A percentile compares a stretch with the other conserved stretches of the same genome.
Evolutionary conservation across 306 rosid genomes (phyloP).

Genomic region (Hippophae gyantsensis): DNA sequence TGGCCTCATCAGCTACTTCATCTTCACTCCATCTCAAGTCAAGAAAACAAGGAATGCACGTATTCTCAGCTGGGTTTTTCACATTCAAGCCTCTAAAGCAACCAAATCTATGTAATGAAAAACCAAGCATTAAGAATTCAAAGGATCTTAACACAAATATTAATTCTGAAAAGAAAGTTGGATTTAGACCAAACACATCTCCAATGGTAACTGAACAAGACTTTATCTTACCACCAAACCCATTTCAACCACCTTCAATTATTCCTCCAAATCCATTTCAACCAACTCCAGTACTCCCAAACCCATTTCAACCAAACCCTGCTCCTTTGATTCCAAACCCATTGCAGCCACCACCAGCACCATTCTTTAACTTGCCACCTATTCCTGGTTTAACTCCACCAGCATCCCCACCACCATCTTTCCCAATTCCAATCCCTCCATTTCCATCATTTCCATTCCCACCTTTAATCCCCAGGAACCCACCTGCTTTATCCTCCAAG

Average conservation of each 20-base stretch:
- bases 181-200: background rate
- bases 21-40: conserved; percentile 43
- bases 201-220: too few relatives aligned
- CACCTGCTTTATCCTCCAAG: too few relatives aligned
- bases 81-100: conserved; percentile 61
- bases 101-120: conserved; percentile 50
- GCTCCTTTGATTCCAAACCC: conserved; percentile 51
- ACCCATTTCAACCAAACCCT: conserved; percentile 55
- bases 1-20: conserved; percentile 46
- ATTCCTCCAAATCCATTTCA: conserved; percentile 41
- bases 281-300: conserved; percentile 47
- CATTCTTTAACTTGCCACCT: conserved; percentile 42
- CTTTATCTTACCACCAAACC: background rate
- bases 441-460: conserved; percentile 14
- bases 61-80: conserved; percentile 77
- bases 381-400: conserved; percentile 44
- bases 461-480: too few relatives aligned
- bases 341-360: conserved; percentile 44
- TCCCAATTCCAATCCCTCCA: conserved; percentile 51
- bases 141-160: conserved; percentile 7
- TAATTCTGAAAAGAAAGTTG: background rate
- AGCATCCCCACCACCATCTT: conserved; percentile 29
- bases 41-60: conserved; percentile 34
- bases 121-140: conserved; percentile 27
- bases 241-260: conserved; percentile 13